Percentiles rank a stretch among this genome's conserved stretches.
phyloP scores from a whole-genome alignment of 83 land plant species.

The Picea mariana region DNA sequence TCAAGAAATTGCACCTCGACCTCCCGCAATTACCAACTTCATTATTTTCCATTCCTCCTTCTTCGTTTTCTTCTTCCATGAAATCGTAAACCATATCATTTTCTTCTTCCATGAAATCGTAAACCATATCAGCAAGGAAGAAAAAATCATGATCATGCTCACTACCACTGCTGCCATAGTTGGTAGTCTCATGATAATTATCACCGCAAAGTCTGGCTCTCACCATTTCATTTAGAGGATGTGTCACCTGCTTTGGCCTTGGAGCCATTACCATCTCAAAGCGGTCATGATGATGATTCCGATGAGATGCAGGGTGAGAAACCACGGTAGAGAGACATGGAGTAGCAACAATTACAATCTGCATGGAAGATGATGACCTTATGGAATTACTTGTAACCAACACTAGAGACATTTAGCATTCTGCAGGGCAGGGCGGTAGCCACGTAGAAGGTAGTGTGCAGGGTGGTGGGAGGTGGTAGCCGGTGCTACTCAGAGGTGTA shows the following conservation, averaged over 20 bases:
- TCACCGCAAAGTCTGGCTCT: conserved; percentile 23
- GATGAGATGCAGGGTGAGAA: too few relatives aligned
- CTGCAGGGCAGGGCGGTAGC: too few relatives aligned
- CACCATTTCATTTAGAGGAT: conserved; percentile 28
- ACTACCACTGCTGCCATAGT: not conserved
- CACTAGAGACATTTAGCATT: too few relatives aligned
- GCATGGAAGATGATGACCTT: too few relatives aligned
- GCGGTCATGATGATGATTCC: too few relatives aligned
- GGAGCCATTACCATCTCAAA: not conserved
- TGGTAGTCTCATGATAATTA: too few relatives aligned
- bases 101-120: not conserved
- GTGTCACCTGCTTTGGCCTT: conserved; percentile 28
- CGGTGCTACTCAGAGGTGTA: too few relatives aligned
- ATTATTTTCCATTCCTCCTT: not conserved
- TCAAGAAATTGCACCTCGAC: not conserved
- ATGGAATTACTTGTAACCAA: too few relatives aligned
- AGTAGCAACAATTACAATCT: too few relatives aligned
- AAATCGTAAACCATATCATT: not conserved
- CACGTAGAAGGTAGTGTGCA: too few relatives aligned
- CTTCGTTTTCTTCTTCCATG: not conserved
- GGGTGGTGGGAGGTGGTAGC: too few relatives aligned
- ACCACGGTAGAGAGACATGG: too few relatives aligned
- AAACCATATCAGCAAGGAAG: not conserved
- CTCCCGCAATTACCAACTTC: not conserved
- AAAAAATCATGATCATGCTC: not conserved